phyloP scores from a whole-genome alignment of 768 basidiomycete genomes.

The Rhizopogon rudus region DNA sequence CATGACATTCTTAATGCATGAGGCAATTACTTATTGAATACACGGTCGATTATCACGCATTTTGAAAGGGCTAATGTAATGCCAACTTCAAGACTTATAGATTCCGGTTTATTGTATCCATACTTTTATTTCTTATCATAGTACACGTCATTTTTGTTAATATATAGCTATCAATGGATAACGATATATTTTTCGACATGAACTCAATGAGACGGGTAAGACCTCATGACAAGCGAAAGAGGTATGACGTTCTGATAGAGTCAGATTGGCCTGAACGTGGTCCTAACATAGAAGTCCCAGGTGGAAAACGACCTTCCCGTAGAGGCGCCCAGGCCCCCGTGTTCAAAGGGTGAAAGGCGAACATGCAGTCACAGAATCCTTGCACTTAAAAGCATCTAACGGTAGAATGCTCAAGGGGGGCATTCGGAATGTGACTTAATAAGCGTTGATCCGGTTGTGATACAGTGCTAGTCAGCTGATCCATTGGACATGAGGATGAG shows the following conservation, averaged over 20 bases:
- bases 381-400: background rate
- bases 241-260: background rate
- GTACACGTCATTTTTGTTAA: background rate
- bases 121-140: background rate
- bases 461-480: too few species aligned
- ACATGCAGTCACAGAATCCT: background rate
- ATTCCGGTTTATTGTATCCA: background rate
- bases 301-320: background rate
- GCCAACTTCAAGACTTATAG: background rate
- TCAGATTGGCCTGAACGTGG: background rate
- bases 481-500: too few species aligned
- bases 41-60: background rate
- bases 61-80: background rate
- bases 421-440: too few species aligned
- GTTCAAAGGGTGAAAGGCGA: background rate
- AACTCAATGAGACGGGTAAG: too few species aligned
- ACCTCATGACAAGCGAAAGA: background rate
- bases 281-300: background rate
- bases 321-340: background rate
- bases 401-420: too few species aligned
- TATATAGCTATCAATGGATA: background rate
- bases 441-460: too few species aligned
- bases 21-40: background rate
- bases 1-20: background rate
- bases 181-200: background rate